Percentiles rank a stretch among this genome's conserved stretches.
Conservation (phyloP, 306 rosid species). For the Sphenostylis stenocarpa region DNA sequence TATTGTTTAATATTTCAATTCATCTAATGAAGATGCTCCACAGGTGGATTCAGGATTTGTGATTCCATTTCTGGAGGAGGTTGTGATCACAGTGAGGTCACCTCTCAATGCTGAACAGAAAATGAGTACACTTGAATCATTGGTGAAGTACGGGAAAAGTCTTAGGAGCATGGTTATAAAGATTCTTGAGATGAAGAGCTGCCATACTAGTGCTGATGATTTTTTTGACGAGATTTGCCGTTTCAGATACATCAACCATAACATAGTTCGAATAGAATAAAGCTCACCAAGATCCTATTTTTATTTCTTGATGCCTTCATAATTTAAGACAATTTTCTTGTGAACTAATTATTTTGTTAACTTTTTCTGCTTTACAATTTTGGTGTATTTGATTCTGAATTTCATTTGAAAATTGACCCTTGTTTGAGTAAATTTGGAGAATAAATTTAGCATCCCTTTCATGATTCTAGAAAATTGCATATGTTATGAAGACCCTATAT, state of each 20-base stretch:
- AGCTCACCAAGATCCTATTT: not conserved
- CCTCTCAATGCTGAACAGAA: constrained; percentile 96
- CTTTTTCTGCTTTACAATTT: constrained; percentile 11
- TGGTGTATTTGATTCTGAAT: constrained; percentile 1
- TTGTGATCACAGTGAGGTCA: constrained; percentile 73
- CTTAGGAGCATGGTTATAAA: constrained; percentile 71
- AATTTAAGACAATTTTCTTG: constrained; percentile 17
- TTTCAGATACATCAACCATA: constrained; percentile 61
- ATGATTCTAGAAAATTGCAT: not conserved
- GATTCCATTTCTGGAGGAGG: constrained; percentile 88
- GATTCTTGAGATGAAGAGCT: constrained; percentile 93
- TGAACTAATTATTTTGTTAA: constrained; percentile 19
- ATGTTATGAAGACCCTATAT: not conserved
- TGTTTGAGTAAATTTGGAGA: not conserved
- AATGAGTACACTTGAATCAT: constrained; percentile 84
- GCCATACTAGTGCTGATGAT: constrained; percentile 84
- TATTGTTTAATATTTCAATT: not conserved
- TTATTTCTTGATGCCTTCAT: not conserved
- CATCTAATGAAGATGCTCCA: constrained; percentile 16
- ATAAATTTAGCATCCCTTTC: not conserved
- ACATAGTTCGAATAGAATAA: constrained; percentile 75
- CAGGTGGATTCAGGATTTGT: constrained; percentile 79
- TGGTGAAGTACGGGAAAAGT: constrained; percentile 71
- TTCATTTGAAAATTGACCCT: not conserved
- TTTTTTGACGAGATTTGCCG: constrained; percentile 90